Evolutionary conservation across 2,329 filamentous ascomycete species (phyloP), one percentile per base, ranked within the genome.

Genomic region (Akanthomyces lecanii): DNA sequence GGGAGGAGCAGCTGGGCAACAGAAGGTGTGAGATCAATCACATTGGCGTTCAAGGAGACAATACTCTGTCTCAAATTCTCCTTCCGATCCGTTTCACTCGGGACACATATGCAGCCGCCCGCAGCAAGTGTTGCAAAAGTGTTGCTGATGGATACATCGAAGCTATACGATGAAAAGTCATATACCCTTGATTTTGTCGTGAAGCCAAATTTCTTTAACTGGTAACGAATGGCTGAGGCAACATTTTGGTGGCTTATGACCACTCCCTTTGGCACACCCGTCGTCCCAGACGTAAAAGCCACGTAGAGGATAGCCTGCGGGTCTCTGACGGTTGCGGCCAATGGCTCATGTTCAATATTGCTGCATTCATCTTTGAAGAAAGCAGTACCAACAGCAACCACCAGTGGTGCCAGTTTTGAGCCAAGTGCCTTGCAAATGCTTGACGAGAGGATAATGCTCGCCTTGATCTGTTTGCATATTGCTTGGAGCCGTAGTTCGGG

Each of bases 211-310:
- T 47, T n/a, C 0, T 65, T 62, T 3, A 54, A 42, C 10, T 48
- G 67, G 63, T 50, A 65, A 12, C 40, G 47, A 40, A 65, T 48
- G 11, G 44, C 25, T 14, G 36, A 48, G 4, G 45, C 48, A 12
- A 14, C 7, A 14, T 38, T 23, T 0, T 63, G 52, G 4, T 66
- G 44, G 6, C 45, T 59, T 4, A 64, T 57, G 4, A 63, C 40
- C 11, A 68, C 64, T 8, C 69, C 70, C 42, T 71, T 72, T 1
- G 71, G 68, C 2, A 60, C 65, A 0, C 69, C 71, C 0, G 70
- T 72, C 18, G 65, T 69, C 5, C 69, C 71, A 1, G 68, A 69
- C 0, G 71, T 72, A 23, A 71, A 72, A 7, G 70, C 30, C 0
- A 67, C 62, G 56, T 71, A 73, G 12, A 68, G 64, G 11, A 60